Percentiles rank a stretch among this genome's conserved stretches.
phyloP scores from a whole-genome alignment of 1,284 basidiomycete genomes.

The Rhodotorula sp. region DNA sequence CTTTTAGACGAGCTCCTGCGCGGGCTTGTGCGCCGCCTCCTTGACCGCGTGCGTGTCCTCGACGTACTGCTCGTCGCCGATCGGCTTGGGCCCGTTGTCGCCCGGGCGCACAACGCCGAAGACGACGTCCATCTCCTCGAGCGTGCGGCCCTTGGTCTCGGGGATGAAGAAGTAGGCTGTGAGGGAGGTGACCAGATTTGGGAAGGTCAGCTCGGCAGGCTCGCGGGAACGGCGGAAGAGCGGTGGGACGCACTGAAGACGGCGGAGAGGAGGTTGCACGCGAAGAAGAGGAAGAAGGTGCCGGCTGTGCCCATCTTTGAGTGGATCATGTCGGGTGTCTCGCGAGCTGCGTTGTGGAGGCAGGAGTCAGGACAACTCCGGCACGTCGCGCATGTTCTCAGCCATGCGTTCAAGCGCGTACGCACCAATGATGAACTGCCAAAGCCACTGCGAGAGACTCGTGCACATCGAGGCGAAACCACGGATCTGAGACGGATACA shows the following conservation, averaged over 20 bases:
- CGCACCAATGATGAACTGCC: conserved; percentile 11
- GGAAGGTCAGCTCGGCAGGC: not conserved
- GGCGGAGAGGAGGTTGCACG: conserved; percentile 15
- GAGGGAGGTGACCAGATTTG: not conserved
- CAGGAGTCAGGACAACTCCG: not conserved
- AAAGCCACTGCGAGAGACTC: conserved; percentile 11
- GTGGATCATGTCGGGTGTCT: conserved; percentile 12
- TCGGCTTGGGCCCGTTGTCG: not conserved
- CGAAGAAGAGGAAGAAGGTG: conserved; percentile 17
- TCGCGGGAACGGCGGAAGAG: not conserved
- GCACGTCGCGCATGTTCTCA: not conserved
- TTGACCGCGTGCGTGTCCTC: conserved; percentile 1
- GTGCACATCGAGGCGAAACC: conserved; percentile 10
- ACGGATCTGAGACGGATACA: conserved; percentile 22
- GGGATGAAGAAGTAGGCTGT: conserved; percentile 5
- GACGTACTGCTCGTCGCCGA: not conserved
- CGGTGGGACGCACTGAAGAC: conserved; percentile 3
- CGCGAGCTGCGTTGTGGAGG: not conserved
- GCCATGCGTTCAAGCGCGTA: too few species aligned
- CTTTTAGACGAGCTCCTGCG: conserved; percentile 3
- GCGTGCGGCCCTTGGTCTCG: conserved; percentile 8
- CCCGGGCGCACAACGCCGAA: conserved; percentile 6
- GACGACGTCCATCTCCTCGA: conserved; percentile 17
- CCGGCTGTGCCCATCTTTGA: conserved; percentile 1
- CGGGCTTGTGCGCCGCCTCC: not conserved